These are phyloP conservation scores for Trichomonas vaginalis DNA, from an alignment of 208 protist species.

Conservation along the genomic window DNA sequence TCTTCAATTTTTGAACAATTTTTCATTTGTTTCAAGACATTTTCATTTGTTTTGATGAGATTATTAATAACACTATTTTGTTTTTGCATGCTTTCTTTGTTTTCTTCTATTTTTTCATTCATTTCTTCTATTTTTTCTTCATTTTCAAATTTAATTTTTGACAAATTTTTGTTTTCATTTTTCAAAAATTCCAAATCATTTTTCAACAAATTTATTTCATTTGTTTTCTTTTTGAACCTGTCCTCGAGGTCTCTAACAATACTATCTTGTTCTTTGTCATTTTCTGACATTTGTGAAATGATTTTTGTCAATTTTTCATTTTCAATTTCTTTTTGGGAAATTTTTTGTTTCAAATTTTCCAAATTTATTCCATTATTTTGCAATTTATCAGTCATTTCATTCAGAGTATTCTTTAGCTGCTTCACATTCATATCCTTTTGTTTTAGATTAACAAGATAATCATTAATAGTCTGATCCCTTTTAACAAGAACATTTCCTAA, in stretches of 20 bases:
- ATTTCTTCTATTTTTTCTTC: not conserved
- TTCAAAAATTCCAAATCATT: not conserved
- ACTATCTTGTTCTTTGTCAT: not conserved
- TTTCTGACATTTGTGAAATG: not conserved
- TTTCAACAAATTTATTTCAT: not conserved
- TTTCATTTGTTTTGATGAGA: too few species aligned
- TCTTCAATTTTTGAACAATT: not conserved
- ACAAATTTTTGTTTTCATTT: not conserved
- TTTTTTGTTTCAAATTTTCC: not conserved
- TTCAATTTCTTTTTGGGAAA: not conserved
- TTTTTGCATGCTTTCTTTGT: not conserved
- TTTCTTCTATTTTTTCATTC: not conserved
- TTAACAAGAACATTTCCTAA: not conserved
- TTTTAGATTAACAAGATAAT: not conserved
- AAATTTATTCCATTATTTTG: not conserved
- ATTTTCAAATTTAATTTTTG: not conserved
- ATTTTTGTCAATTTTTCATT: not conserved
- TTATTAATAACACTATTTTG: too few species aligned
- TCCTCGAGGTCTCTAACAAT: not conserved
- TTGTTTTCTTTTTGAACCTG: not conserved
- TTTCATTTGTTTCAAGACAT: too few species aligned
- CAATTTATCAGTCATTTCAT: not conserved
- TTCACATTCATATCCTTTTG: not conserved
- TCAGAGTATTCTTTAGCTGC: not conserved
- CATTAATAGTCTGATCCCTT: not conserved